Percentiles rank a stretch among this genome's conserved stretches.
These are phyloP conservation scores for Bjerkandera adusta DNA, from an alignment of 1,284 basidiomycete species.

Conservation along the genomic window DNA sequence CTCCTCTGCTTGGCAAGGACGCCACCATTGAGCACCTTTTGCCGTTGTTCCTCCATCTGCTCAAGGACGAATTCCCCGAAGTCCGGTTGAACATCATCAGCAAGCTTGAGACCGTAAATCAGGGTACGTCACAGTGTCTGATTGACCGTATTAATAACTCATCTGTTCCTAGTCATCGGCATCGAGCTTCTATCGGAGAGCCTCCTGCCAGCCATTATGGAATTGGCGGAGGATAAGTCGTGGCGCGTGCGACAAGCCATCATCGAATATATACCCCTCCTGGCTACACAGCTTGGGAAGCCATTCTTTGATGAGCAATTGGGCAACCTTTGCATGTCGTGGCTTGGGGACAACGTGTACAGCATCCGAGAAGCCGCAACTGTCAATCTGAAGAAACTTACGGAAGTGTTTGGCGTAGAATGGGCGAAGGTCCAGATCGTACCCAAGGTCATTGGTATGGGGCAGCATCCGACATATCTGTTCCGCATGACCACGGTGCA, in stretches of 20 bases:
- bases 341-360: constrained; percentile 98
- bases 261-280: constrained; percentile 96
- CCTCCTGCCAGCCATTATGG: constrained; percentile 95
- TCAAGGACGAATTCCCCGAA: constrained; percentile 99
- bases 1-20: constrained; percentile 92
- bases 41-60: constrained; percentile 92
- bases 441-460: constrained; percentile 98
- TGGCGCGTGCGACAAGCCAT: constrained; percentile 99
- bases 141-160: neutral
- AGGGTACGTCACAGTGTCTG: constrained; percentile 51
- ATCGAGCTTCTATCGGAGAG: constrained; percentile 96
- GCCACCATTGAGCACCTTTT: constrained; percentile 97
- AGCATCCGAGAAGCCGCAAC: constrained; percentile 98
- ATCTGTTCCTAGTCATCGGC: constrained; percentile 75
- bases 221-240: constrained; percentile 98
- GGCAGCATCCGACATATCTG: constrained; percentile 94
- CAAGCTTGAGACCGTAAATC: constrained; percentile 96
- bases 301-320: constrained; percentile 98
- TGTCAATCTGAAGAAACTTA: constrained; percentile 95
- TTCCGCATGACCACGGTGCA: constrained; percentile 99
- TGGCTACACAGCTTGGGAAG: constrained; percentile 96
- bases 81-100: constrained; percentile 98
- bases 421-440: constrained; percentile 96
- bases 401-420: constrained; percentile 98
- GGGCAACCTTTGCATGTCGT: constrained; percentile 97